Evolutionary conservation across 2,329 filamentous ascomycete species (phyloP), one percentile per base, ranked within the genome.

Genomic region (Pyrenophora teres): DNA sequence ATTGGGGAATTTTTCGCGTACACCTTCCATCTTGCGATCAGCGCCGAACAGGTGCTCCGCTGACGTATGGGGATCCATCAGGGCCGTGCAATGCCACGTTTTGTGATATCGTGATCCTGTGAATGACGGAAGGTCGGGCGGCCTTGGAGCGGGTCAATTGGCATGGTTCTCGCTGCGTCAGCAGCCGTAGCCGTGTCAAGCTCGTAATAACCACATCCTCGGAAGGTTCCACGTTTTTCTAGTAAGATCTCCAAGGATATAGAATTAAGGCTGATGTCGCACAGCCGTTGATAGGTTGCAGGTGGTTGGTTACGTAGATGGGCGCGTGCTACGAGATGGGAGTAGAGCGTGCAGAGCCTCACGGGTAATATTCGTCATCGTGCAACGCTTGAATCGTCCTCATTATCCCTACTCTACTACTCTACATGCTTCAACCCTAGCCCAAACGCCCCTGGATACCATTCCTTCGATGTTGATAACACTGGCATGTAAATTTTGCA

Each of bases 1-100:
- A 57, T 59, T 57, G 57, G 51, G 50, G 35, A 50, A 30, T 27
- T 10, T 10, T 18, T 19, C 19, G 25, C 21, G 32, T 40, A 27
- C 16, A 37, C 13, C 37, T 38, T 44, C 35, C 32, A 13, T 36
- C 43, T 47, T 37, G 40, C 15, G 30, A 30, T 25, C 30, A 50
- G 48, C 46, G 13, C 27, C 25, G 32, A 32, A 23, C 35, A n/a
- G 35, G 30, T 19, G 36, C 36, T 41, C 12, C 32, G 31, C 18
- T 31, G 23, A 42, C 25, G 40, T 25, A 2, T 23, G 5, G 25
- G 16, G 12, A 6, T 30, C 7, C 36, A 23, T 36, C 13, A 19
- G 9, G 10, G 31, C 27, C 5, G 10, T 32, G 33, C 19, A 19
- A 23, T 30, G 27, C 27, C 27, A 30, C 27, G 5, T 30, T 30